phyloP scores from a whole-genome alignment of 805 yeast species.

The Torulaspora quercuum region DNA sequence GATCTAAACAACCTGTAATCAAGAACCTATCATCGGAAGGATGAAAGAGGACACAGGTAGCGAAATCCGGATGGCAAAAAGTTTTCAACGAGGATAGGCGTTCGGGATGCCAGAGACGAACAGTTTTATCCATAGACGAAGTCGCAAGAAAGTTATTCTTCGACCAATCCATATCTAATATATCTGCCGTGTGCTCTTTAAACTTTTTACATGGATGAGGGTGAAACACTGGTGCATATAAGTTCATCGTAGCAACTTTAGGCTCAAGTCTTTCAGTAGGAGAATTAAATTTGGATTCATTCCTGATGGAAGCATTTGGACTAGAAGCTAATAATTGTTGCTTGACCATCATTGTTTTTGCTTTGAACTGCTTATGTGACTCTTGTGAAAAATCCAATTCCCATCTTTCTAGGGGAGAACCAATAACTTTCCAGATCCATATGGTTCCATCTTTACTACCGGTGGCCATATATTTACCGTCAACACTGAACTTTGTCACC shows the following conservation, averaged over 20 bases:
- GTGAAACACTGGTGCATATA: slow-evolving; percentile 76
- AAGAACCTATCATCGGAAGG: slow-evolving; percentile 86
- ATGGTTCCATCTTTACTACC: slow-evolving; percentile 75
- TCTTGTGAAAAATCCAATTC: slow-evolving; percentile 35
- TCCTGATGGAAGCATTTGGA: slow-evolving; percentile 1
- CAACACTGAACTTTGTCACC: slow-evolving; percentile 66
- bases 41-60: slow-evolving; percentile 74
- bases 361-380: slow-evolving; percentile 13
- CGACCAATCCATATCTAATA: slow-evolving; percentile 83
- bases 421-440: slow-evolving; percentile 74
- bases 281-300: slow-evolving; percentile 1
- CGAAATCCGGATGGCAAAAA: slow-evolving; percentile 75
- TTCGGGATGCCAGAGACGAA: slow-evolving; percentile 79
- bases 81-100: slow-evolving; percentile 58
- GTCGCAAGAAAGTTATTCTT: slow-evolving; percentile 75
- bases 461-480: slow-evolving; percentile 79
- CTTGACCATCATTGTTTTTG: slow-evolving; percentile 12
- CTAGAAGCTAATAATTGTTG: slow-evolving; percentile 7
- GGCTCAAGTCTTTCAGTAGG: slow-evolving; percentile 2
- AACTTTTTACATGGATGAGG: slow-evolving; percentile 58
- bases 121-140: slow-evolving; percentile 83
- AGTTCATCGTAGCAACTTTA: slow-evolving; percentile 8
- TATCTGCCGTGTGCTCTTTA: slow-evolving; percentile 64
- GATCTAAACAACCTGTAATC: slow-evolving; percentile 76
- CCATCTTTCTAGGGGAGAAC: slow-evolving; percentile 65